A percentile compares a stretch with the other conserved stretches of the same genome.
These are phyloP conservation scores for Corymbia citriodora DNA, from an alignment of 441 rosid species.

Conservation along the genomic window DNA sequence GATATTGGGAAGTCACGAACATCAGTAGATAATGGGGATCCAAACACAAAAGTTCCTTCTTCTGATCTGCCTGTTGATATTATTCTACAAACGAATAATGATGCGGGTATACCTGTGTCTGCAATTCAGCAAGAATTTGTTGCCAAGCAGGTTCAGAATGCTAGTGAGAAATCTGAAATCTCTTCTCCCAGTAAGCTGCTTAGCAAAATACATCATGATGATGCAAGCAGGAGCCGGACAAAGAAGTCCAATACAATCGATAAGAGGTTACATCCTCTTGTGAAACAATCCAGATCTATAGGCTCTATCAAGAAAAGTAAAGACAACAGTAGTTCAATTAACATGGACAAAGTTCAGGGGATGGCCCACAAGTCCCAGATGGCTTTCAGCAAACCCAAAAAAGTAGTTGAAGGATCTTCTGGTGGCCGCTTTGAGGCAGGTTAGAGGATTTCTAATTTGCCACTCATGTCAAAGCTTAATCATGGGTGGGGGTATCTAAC, in stretches of 20 bases:
- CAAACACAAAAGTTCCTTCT: slow-evolving; percentile 18
- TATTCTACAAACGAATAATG: slow-evolving; percentile 21
- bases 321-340: slow-evolving; percentile 26
- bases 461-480: not conserved
- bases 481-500: not conserved
- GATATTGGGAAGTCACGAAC: slow-evolving; percentile 16
- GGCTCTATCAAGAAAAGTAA: slow-evolving; percentile 53
- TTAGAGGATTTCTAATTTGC: slow-evolving; percentile 17
- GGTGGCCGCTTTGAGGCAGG: slow-evolving; percentile 74
- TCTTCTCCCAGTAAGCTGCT: slow-evolving; percentile 14
- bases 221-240: slow-evolving; percentile 32
- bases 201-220: slow-evolving; percentile 35
- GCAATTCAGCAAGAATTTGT: slow-evolving; percentile 34
- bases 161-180: slow-evolving; percentile 14
- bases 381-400: slow-evolving; percentile 51
- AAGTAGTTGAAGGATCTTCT: slow-evolving; percentile 48
- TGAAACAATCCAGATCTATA: slow-evolving; percentile 53
- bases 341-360: slow-evolving; percentile 48
- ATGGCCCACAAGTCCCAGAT: slow-evolving; percentile 41
- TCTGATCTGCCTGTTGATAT: slow-evolving; percentile 25
- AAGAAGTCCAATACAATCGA: slow-evolving; percentile 36
- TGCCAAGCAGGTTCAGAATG: slow-evolving; percentile 21
- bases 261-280: slow-evolving; percentile 43
- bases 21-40: slow-evolving; percentile 28
- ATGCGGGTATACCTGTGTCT: slow-evolving; percentile 13